Conservation (phyloP, 2,329 filamentous ascomycete genomes). For the Ascosphaera apis region DNA sequence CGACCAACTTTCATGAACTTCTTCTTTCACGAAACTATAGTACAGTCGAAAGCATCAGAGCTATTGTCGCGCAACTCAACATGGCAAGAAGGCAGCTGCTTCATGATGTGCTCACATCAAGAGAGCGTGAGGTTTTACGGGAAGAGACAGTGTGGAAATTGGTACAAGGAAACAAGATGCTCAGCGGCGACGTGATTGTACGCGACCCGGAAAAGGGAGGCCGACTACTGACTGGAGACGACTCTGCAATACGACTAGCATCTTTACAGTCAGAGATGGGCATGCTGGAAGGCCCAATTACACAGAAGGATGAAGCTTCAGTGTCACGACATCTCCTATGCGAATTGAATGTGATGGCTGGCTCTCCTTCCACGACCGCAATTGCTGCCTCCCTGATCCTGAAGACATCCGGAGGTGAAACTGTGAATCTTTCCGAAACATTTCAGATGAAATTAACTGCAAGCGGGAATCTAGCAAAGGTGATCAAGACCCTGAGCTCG, state of each 20-base stretch:
- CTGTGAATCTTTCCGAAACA: conserved; percentile 55
- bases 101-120: conserved; percentile 74
- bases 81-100: conserved; percentile 69
- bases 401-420: conserved; percentile 39
- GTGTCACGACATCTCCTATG: conserved; percentile 55
- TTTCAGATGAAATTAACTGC: conserved; percentile 59
- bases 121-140: conserved; percentile 58
- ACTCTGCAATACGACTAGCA: conserved; percentile 79
- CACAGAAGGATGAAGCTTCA: conserved; percentile 41
- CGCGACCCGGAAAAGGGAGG: conserved; percentile 66
- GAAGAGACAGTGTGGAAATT: conserved; percentile 91
- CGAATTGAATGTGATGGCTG: conserved; percentile 60
- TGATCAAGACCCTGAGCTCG: conserved; percentile 43
- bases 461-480: conserved; percentile 44
- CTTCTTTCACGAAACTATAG: conserved; percentile 63
- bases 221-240: conserved; percentile 69
- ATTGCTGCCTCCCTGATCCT: conserved; percentile 58
- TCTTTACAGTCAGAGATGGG: conserved; percentile 92
- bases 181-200: conserved; percentile 84
- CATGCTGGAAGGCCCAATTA: conserved; percentile 57
- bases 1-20: conserved; percentile 82
- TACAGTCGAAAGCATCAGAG: conserved; percentile 57
- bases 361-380: conserved; percentile 44
- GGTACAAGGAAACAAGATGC: conserved; percentile 80
- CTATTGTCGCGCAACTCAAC: conserved; percentile 62